phyloP scores from a whole-genome alignment of 2,329 filamentous ascomycete genomes.

The Neoarthrinium moseri region DNA sequence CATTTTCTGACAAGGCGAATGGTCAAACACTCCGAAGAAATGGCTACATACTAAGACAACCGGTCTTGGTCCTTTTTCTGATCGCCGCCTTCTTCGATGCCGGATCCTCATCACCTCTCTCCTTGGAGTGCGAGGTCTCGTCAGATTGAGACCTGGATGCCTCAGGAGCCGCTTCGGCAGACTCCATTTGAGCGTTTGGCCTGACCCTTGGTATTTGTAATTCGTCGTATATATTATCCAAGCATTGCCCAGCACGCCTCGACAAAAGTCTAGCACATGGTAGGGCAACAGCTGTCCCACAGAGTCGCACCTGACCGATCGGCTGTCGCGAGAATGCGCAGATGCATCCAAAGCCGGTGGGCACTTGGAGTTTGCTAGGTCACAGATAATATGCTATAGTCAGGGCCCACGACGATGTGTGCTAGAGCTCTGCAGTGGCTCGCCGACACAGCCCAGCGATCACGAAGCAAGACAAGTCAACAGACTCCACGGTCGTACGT shows the following conservation, averaged over 20 bases:
- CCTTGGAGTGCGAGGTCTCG: conserved; percentile 29
- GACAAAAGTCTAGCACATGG: conserved; percentile 17
- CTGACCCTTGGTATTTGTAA: conserved; percentile 8
- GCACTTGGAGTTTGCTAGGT: neutral
- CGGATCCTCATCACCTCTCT: conserved; percentile 36
- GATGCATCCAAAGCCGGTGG: no score
- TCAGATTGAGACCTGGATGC: conserved; percentile 26
- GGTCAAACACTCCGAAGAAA: conserved; percentile 4
- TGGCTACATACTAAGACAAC: conserved; percentile 73
- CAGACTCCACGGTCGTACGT: conserved; percentile 20
- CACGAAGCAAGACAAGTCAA: conserved; percentile 16
- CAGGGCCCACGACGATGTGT: neutral
- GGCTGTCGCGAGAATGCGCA: no score
- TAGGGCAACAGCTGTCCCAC: conserved; percentile 13
- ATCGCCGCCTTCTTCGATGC: conserved; percentile 45
- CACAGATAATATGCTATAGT: conserved; percentile 5
- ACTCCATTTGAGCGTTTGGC: conserved; percentile 26
- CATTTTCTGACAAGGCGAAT: neutral
- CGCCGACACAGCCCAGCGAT: conserved; percentile 11
- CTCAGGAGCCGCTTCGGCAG: conserved; percentile 20
- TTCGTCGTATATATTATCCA: no score
- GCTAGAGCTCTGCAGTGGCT: conserved; percentile 1
- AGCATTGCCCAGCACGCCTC: conserved; percentile 13
- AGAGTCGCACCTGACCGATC: no score
- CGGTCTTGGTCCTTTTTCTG: conserved; percentile 83